Base-by-base conservation (phyloP, 306 rosid species). In the Mimosa pudica region DNA sequence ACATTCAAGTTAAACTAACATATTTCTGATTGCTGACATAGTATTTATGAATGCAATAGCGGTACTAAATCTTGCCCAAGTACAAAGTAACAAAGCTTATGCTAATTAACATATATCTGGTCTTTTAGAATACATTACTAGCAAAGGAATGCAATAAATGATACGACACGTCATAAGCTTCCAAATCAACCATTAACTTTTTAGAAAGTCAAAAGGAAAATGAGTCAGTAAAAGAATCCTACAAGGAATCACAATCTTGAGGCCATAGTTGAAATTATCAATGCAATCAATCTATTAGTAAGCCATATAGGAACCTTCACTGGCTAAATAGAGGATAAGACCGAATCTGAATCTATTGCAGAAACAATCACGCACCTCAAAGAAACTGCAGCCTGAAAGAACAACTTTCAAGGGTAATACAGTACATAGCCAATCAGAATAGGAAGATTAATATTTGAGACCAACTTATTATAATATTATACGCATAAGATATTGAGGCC, bases 401-500 rank as follows among this genome's bases (percentile, higher is more conserved):
- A 55, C 16, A n/a, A 51, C 32, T 46, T 24, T 17, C 33, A 48
- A 38, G 73, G 48, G 73, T 64, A 30, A 52, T 54, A 57, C 10
- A 71, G 36, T 61, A 32, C 20, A 80, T 46, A 57, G 70, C 20
- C 61, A 55, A 77, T 32, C 82, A 48, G 77, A 81, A 71, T 76
- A 74, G 71, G 35, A 51, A 87, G 73, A 62, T 20, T 35, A 9
- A 68, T 46, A 41, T 54, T 71, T 51, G 61, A 58, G 82, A 76
- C 45, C 60, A 69, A 48, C 45, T 41, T 55, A 9, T 58, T 64
- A 67, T 17, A 77, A 82, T 16, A 8, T 30, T 4, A 70, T 24
- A 51, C 8, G 44, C 13, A 33, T 4, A 55, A 70, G 47, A 55
- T 47, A 41, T 2, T 32, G 38, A 61, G 17, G 11, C 79, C 54